Evolutionary conservation across 2,329 filamentous ascomycete genomes (phyloP), one percentile per base, ranked within the genome.

Genomic region (Ascosphaera acerosa): DNA sequence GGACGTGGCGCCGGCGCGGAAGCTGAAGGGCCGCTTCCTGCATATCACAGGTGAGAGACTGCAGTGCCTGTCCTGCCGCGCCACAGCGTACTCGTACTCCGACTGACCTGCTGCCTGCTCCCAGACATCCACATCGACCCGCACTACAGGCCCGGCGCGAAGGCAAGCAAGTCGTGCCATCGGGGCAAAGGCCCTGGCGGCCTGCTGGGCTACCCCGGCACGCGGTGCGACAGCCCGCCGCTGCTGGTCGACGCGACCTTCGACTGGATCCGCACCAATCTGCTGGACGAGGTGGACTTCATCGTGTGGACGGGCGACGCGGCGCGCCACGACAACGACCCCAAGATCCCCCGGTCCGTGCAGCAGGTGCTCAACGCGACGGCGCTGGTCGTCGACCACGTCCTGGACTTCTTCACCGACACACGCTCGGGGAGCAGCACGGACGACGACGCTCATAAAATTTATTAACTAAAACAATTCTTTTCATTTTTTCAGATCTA

Each of bases 281-380:
- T 91, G 35, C 73, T 66, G 45, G 74, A 82, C 46, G 54, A 70
- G 3, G 64, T 92, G 38, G 81, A 92, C 49, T 92, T 92, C 47
- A 71, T 91, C 31, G 58, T 91, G 30, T 91, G 81, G 81, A 91
- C 82, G 2, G 81, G 81, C 39, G 81, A 92, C 50, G 84, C 75
- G 18, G 78, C 76, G 14, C 67, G 81, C 39, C 81, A 92, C 51
- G 82, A 91, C 51, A 84, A 74, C 49, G 81, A 91, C 47, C 76
- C 84, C 48, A 53, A 64, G 30, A 60, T 76, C 19, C 84, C 84
- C 9, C 74, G 87, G 40, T 76, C 62, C 22, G 61, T 70, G 25
- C 58, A 64, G 26, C 70, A 91, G 47, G 72, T 97, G n/a, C 55
- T 84, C 10, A 56, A 65, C 32, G 65, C 77, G 42, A 97, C 97